Conservation (phyloP, 352 stramenopile genomes). For the Phytophthora lateralis region DNA sequence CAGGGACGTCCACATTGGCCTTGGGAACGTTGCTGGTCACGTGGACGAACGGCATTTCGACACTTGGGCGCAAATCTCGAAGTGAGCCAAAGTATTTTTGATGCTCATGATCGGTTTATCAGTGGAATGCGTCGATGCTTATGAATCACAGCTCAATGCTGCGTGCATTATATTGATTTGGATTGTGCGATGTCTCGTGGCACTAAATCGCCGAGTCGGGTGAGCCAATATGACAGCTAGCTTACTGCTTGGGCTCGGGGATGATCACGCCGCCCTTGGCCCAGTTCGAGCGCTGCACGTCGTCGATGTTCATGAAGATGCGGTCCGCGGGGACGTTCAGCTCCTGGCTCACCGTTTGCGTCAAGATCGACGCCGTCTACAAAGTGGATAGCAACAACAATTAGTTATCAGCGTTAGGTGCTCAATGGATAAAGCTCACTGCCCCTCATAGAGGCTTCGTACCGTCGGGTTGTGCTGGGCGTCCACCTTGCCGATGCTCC, state of each 20-base stretch:
- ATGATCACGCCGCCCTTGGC: conserved; percentile 46
- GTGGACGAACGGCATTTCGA: conserved; percentile 44
- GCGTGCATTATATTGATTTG: no score
- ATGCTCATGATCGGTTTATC: background rate
- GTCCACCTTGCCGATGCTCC: conserved; percentile 63
- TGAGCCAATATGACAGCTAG: background rate
- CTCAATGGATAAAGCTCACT: background rate
- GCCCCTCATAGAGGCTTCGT: background rate
- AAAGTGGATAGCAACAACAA: background rate
- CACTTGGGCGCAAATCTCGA: conserved; percentile 2
- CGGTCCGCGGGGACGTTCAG: conserved; percentile 44
- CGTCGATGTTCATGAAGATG: conserved; percentile 66
- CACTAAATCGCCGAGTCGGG: background rate
- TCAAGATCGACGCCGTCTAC: conserved; percentile 52
- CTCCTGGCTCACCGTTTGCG: conserved; percentile 45
- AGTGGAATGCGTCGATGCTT: background rate
- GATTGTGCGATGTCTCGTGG: no score
- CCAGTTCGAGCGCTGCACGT: conserved; percentile 55
- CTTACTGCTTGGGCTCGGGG: conserved; percentile 37
- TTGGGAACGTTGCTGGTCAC: conserved; percentile 47
- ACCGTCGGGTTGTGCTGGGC: conserved; percentile 54
- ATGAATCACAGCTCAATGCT: no score
- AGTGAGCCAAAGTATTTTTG: background rate
- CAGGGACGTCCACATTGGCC: conserved; percentile 33
- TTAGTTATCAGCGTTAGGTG: background rate